These are phyloP conservation scores for Diaporthe vaccinii DNA, from an alignment of 2,329 filamentous ascomycete species.

Conservation along the genomic window DNA sequence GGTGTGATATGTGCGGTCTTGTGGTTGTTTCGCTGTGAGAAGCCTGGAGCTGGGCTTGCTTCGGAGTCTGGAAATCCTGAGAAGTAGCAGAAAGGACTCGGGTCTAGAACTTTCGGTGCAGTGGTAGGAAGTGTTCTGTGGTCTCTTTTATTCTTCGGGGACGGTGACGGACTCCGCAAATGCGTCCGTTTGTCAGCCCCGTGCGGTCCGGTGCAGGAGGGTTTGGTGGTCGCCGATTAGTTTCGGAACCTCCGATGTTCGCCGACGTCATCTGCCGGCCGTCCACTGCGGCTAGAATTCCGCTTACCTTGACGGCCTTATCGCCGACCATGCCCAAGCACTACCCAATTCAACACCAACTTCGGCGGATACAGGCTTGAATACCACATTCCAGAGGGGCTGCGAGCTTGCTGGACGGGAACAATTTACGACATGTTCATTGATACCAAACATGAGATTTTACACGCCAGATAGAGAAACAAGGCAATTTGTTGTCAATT, in stretches of 20 bases:
- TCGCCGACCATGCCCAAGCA: not conserved
- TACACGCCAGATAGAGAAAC: not conserved
- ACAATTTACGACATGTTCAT: no score
- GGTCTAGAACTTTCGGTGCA: not conserved
- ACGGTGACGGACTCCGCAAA: not conserved
- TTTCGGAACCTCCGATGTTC: constrained; percentile 9
- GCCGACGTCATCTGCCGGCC: constrained; percentile 25
- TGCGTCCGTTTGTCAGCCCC: not conserved
- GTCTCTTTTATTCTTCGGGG: not conserved
- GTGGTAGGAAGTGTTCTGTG: not conserved
- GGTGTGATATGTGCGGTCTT: not conserved
- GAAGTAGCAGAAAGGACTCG: no score
- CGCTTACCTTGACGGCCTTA: not conserved
- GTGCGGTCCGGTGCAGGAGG: constrained; percentile 4
- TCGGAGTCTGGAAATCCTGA: not conserved
- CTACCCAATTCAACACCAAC: no score
- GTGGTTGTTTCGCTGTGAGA: not conserved
- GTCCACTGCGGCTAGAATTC: not conserved
- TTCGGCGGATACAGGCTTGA: not conserved
- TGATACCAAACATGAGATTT: not conserved
- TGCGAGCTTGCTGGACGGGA: not conserved
- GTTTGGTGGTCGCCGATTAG: constrained; percentile 16
- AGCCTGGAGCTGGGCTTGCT: not conserved
- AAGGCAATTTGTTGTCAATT: not conserved
- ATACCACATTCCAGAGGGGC: not conserved